These are phyloP conservation scores for Dictyostelium brefeldianum DNA, from an alignment of 78 protist species.

Conservation along the genomic window DNA sequence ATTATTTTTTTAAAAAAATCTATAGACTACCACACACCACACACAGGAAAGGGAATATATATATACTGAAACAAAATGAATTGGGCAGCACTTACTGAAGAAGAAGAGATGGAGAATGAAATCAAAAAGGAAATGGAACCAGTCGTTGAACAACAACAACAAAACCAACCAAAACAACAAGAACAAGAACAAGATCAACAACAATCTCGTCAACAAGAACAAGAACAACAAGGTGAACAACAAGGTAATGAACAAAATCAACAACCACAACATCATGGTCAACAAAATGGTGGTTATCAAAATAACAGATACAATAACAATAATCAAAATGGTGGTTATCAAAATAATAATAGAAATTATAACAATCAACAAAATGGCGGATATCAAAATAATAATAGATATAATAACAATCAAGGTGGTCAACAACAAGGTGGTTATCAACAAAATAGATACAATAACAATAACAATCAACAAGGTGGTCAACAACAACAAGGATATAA, in stretches of 20 bases:
- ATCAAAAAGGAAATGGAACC: not conserved
- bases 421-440: conserved; percentile 40
- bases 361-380: conserved; percentile 33
- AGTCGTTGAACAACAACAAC: conserved; percentile 14
- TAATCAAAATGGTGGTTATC: conserved; percentile 33
- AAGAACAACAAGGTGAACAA: not conserved
- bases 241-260: not conserved
- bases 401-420: conserved; percentile 31
- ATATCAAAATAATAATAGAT: conserved; percentile 21
- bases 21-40: not conserved
- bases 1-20: no score
- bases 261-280: conserved; percentile 5
- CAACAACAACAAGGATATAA: conserved; percentile 21
- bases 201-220: conserved; percentile 1
- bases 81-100: conserved; percentile 73
- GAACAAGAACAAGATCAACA: not conserved
- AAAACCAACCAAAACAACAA: not conserved
- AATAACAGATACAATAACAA: conserved; percentile 29
- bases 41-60: not conserved
- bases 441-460: not conserved
- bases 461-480: conserved; percentile 15
- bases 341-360: not conserved
- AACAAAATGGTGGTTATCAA: conserved; percentile 16
- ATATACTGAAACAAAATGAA: conserved; percentile 10
- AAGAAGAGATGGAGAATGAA: conserved; percentile 57